These are phyloP conservation scores for Candida gigantensis DNA, from an alignment of 1,139 yeast genomes.

Conservation along the genomic window DNA sequence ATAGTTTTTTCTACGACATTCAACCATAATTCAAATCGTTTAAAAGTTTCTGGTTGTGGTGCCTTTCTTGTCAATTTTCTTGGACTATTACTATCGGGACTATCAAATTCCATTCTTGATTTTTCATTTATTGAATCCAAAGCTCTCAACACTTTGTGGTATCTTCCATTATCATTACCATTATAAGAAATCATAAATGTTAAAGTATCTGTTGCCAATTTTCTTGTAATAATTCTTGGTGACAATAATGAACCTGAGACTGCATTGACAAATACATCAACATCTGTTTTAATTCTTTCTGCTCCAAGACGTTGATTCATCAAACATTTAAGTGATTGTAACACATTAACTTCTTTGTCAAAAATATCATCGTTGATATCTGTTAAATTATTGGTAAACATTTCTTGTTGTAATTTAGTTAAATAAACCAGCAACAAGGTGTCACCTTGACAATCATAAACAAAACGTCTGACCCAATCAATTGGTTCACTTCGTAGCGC, in stretches of 20 bases:
- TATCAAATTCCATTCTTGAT: slow-evolving; percentile 53
- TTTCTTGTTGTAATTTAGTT: slow-evolving; percentile 41
- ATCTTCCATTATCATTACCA: slow-evolving; percentile 46
- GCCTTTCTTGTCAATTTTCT: slow-evolving; percentile 39
- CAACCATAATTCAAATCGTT: slow-evolving; percentile 85
- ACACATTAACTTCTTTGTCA: slow-evolving; percentile 49
- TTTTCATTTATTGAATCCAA: slow-evolving; percentile 62
- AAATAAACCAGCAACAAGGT: slow-evolving; percentile 61
- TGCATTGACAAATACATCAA: slow-evolving; percentile 42
- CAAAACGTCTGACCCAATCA: slow-evolving; percentile 82
- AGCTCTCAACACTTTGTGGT: slow-evolving; percentile 62
- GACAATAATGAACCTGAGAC: slow-evolving; percentile 49
- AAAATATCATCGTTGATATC: slow-evolving; percentile 48
- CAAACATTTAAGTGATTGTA: slow-evolving; percentile 49
- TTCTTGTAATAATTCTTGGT: slow-evolving; percentile 73
- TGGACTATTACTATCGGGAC: slow-evolving; percentile 11
- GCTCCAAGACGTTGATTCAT: slow-evolving; percentile 51
- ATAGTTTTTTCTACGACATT: slow-evolving; percentile 69
- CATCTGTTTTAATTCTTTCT: slow-evolving; percentile 44
- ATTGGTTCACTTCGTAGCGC: slow-evolving; percentile 90
- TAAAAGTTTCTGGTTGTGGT: slow-evolving; percentile 41
- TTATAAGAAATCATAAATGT: slow-evolving; percentile 51
- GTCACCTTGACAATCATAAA: slow-evolving; percentile 82
- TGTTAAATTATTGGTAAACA: slow-evolving; percentile 31
- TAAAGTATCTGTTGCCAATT: slow-evolving; percentile 75